A percentile compares a stretch with the other conserved stretches of the same genome.
These are phyloP conservation scores for Sporothrix brasiliensis DNA, from an alignment of 2,329 filamentous ascomycete species.

Conservation along the genomic window DNA sequence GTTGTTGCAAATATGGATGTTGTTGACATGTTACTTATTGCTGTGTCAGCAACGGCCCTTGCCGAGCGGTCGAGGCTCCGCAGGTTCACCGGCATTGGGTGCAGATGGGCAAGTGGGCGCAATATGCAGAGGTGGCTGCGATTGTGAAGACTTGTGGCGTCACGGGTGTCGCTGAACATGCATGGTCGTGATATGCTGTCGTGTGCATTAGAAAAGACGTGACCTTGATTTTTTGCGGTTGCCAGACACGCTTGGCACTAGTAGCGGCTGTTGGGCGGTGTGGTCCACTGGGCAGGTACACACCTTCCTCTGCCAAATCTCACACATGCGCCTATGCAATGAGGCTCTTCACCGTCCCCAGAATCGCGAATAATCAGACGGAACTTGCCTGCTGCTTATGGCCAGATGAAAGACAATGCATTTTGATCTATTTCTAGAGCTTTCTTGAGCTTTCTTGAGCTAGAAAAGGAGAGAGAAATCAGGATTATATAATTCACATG, in stretches of 20 bases:
- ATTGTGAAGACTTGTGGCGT: not conserved
- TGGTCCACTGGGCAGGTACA: slow-evolving; percentile 6
- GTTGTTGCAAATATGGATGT: too few species aligned
- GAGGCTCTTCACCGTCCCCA: not conserved
- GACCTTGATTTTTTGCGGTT: not conserved
- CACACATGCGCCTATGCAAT: not conserved
- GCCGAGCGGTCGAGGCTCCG: slow-evolving; percentile 13
- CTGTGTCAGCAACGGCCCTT: not conserved
- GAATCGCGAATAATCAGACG: not conserved
- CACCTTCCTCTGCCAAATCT: not conserved
- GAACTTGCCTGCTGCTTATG: not conserved
- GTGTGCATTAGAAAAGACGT: not conserved
- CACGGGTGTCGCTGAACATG: not conserved
- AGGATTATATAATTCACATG: too few species aligned
- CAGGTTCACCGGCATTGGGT: not conserved
- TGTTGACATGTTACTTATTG: too few species aligned
- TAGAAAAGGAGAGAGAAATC: too few species aligned
- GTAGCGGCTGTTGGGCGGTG: slow-evolving; percentile 3
- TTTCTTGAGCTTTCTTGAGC: too few species aligned
- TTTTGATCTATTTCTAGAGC: too few species aligned
- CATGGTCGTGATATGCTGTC: not conserved
- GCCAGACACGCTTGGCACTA: slow-evolving; percentile 1
- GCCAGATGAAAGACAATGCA: not conserved
- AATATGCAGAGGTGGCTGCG: not conserved
- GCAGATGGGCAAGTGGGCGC: not conserved